These are phyloP conservation scores for Hypoxylon rickii DNA, from an alignment of 495 filamentous ascomycete species.

Conservation along the genomic window DNA sequence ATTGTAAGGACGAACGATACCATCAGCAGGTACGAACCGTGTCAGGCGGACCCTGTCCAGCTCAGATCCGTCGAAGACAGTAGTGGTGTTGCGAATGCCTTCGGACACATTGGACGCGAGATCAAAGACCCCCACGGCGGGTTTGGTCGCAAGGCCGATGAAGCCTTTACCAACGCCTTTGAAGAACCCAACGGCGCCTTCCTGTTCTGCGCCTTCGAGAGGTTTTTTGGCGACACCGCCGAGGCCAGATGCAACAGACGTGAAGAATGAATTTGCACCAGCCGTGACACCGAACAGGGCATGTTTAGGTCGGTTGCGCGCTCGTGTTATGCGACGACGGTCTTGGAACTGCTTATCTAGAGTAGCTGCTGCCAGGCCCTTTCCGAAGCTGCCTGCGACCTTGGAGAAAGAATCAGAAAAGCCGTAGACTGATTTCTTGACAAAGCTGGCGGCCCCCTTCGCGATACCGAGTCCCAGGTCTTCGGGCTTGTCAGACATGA, in stretches of 20 bases:
- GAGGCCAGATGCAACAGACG: conserved; percentile 87
- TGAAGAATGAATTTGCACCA: conserved; percentile 92
- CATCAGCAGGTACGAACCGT: conserved; percentile 88
- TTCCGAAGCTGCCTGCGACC: conserved; percentile 94
- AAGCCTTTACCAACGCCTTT: conserved; percentile 97
- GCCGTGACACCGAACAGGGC: conserved; percentile 95
- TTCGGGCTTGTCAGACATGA: conserved; percentile 93
- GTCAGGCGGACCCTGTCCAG: conserved; percentile 91
- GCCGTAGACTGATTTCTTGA: conserved; percentile 98
- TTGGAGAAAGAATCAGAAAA: conserved; percentile 96
- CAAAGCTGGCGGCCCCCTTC: conserved; percentile 93
- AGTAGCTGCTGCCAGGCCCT: conserved; percentile 90
- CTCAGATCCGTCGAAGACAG: conserved; percentile 92
- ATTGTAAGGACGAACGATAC: conserved; percentile 91
- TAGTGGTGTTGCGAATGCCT: conserved; percentile 97
- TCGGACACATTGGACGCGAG: conserved; percentile 95
- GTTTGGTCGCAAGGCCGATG: conserved; percentile 90
- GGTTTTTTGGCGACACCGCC: conserved; percentile 92
- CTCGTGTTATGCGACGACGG: conserved; percentile 87
- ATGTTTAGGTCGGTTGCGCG: conserved; percentile 93
- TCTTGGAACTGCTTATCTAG: conserved; percentile 99
- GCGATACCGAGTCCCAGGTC: conserved; percentile 93
- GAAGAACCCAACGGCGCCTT: conserved; percentile 90
- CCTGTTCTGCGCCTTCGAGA: conserved; percentile 93
- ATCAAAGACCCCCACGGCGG: conserved; percentile 95